Evolutionary conservation across 75 land plant genomes (phyloP).

Genomic region (Selaginella tamariscina): DNA sequence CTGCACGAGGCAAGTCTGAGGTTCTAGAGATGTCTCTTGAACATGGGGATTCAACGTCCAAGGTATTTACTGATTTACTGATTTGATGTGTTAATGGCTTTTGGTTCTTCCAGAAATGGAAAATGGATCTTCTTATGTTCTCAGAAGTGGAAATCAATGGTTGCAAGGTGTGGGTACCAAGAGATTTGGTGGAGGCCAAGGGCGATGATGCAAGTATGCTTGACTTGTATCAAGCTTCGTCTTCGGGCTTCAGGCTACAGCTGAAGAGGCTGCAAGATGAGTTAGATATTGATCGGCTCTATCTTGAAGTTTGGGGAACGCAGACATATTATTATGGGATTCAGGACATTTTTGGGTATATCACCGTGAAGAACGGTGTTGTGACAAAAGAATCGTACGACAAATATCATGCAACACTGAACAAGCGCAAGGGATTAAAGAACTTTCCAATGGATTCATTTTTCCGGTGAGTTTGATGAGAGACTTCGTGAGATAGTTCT

Average conservation of each 20-base stretch:
- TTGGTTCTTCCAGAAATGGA: background rate
- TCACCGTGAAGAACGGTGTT: background rate
- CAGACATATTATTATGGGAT: background rate
- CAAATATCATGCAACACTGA: background rate
- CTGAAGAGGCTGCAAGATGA: background rate
- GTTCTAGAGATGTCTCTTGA: background rate
- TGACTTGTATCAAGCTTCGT: background rate
- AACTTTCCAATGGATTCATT: constrained; percentile 1
- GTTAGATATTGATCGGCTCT: background rate
- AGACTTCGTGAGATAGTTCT: background rate
- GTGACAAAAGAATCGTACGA: background rate
- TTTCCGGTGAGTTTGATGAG: background rate
- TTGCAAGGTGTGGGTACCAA: background rate
- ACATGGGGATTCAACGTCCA: constrained; percentile 1
- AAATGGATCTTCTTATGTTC: background rate
- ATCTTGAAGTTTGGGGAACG: constrained; percentile 1
- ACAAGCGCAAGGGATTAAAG: background rate
- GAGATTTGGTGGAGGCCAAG: constrained; percentile 3
- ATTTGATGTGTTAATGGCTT: background rate
- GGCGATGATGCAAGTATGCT: background rate
- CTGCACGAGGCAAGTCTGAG: background rate
- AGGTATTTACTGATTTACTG: constrained; percentile 1
- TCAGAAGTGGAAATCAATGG: background rate
- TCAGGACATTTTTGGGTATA: background rate
- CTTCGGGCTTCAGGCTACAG: background rate